phyloP scores from a whole-genome alignment of 176 grass and related monocot species.

The Musa beccarii region DNA sequence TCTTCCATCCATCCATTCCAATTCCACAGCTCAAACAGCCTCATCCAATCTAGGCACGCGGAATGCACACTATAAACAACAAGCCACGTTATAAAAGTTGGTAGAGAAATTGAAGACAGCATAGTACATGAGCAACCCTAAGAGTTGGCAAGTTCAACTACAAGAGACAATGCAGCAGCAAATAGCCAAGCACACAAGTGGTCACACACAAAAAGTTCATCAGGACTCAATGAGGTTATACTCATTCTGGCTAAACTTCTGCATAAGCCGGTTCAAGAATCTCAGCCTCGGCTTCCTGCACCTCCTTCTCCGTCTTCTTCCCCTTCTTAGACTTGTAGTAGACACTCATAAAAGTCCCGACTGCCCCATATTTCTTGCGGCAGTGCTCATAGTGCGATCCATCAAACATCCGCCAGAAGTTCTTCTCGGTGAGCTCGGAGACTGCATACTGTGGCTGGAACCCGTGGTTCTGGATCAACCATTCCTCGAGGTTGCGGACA shows the following conservation, averaged over 20 bases:
- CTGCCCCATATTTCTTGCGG: conserved; percentile 51
- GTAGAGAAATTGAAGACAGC: neutral
- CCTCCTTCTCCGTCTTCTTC: conserved; percentile 96
- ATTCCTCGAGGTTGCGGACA: conserved; percentile 61
- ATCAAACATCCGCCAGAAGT: conserved; percentile 99
- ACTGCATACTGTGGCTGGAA: conserved; percentile 97
- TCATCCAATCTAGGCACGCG: too few relatives aligned
- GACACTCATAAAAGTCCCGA: conserved; percentile 93
- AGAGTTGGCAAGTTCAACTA: neutral
- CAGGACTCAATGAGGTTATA: neutral
- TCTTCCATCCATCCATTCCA: too few relatives aligned
- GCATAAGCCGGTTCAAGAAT: conserved; percentile 74
- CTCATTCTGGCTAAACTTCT: conserved; percentile 4
- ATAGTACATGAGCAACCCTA: neutral
- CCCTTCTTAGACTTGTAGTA: conserved; percentile 99
- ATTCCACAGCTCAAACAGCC: too few relatives aligned
- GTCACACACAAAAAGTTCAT: neutral
- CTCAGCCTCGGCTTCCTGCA: conserved; percentile 85
- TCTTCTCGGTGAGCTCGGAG: conserved; percentile 87
- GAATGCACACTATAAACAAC: too few relatives aligned
- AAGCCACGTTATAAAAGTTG: too few relatives aligned
- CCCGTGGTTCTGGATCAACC: conserved; percentile 86
- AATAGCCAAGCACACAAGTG: neutral
- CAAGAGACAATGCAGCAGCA: neutral
- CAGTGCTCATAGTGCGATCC: conserved; percentile 80